Evolutionary conservation across 108 stramenopile species (phyloP), one percentile per base, ranked within the genome.

Genomic region (Cyclostephanos tholiformis): DNA sequence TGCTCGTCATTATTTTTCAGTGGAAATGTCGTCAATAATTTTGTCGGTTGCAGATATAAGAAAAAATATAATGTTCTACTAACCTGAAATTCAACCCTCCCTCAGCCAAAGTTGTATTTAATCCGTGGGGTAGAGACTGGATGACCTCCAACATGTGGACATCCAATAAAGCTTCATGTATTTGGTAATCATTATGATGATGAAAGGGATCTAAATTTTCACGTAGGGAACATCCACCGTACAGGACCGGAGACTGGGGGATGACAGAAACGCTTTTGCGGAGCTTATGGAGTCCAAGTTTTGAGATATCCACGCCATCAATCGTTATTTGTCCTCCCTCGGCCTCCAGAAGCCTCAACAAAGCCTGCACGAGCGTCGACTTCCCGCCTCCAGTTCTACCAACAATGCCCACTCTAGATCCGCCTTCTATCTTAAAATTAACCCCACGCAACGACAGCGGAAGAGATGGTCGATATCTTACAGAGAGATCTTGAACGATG

Each of bases 141-240:
- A 96, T 61, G 25, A 88, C 85, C 25, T 92, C 82, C 48, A 89
- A 67, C 77, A 99, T 86, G 44, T 90, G 84, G 23, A 82, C 85
- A 66, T 89, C 90, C 16, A 64, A 66, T 0, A 88, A 61, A 0
- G 88, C 87, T 51, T 84, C 77, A 13, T 74, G 67, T 25, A 96
- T 83, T 35, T 82, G 79, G 23, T 85, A 81, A 41, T 88, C 84
- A 19, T 74, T 67, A 25, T 81, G 60, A 46, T 77, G 65, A 59
- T 66, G 74, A 64, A 96, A 96, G 6, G 96, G 92, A 71, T 99
- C 98, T n/a, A 99, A 77, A 78, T 99, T 99, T 32, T 95, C 91
- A 60, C 96, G 85, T 30, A 99, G 72, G 14, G 96, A 91, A 44
- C 89, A 89, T 11, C 97, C 97, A 38, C 89, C 88, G 65, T 98